Evolutionary conservation across 139 green algal species (phyloP).

Genomic region (Nannochloris sp.): DNA sequence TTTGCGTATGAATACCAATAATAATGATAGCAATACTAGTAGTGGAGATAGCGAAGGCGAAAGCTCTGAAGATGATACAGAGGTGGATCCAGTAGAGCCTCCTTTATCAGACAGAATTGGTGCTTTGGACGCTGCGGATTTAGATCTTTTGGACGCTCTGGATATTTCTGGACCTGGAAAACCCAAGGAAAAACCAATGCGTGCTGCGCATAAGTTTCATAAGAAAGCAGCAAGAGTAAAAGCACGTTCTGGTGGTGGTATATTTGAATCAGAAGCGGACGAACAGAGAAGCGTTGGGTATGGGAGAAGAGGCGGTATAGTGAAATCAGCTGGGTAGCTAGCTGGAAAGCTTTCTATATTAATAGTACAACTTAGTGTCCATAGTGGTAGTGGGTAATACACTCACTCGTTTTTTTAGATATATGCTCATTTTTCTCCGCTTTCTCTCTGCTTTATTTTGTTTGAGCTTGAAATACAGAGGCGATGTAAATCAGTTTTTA

Average conservation of each 20-base stretch:
- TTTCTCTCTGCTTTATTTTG: too few species aligned
- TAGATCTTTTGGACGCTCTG: slow-evolving; percentile 4
- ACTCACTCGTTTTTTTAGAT: too few species aligned
- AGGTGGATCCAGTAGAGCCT: neutral
- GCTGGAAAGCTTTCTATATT: neutral
- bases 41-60: slow-evolving; percentile 2
- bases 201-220: slow-evolving; percentile 70
- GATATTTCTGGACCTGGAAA: neutral
- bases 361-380: too few species aligned
- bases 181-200: slow-evolving; percentile 19
- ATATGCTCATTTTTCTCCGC: too few species aligned
- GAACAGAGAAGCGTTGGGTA: neutral
- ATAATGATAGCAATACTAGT: neutral
- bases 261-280: neutral
- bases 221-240: slow-evolving; percentile 67
- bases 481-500: too few species aligned
- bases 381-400: too few species aligned
- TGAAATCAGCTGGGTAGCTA: neutral
- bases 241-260: slow-evolving; percentile 32
- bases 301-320: slow-evolving; percentile 2
- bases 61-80: neutral
- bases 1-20: neutral
- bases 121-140: neutral
- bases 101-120: neutral
- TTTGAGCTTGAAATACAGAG: too few species aligned